Evolutionary conservation across 169 alveolate species (phyloP).

Genomic region (Cryptosporidium muris): DNA sequence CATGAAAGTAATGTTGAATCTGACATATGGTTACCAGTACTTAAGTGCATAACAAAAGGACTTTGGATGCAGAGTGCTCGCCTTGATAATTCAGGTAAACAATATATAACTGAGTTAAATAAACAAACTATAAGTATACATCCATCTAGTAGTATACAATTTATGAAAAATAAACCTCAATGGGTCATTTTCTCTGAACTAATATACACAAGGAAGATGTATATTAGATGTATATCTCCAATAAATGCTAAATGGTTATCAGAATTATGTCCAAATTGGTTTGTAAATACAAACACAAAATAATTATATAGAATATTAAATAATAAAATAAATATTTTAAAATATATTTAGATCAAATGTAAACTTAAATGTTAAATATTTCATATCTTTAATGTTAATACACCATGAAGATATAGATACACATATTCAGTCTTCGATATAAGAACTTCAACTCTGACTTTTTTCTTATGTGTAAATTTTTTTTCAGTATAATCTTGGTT

Average conservation of each 20-base stretch:
- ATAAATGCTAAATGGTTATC: conserved; percentile 73
- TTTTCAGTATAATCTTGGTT: too few species aligned
- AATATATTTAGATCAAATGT: background rate
- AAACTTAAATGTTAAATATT: background rate
- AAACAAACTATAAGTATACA: conserved; percentile 77
- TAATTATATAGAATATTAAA: background rate
- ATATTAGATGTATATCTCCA: conserved; percentile 83
- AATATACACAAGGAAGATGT: conserved; percentile 85
- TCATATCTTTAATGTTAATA: background rate
- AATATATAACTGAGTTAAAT: conserved; percentile 58
- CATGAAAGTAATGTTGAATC: background rate
- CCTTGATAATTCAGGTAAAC: conserved; percentile 65
- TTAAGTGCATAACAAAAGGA: conserved; percentile 78
- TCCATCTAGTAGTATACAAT: conserved; percentile 80
- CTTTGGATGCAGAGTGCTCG: conserved; percentile 77
- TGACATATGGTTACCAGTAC: conserved; percentile 54
- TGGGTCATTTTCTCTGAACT: conserved; percentile 88
- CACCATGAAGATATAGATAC: background rate
- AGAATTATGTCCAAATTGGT: conserved; percentile 65
- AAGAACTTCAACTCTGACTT: too few species aligned
- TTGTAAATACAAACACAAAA: background rate
- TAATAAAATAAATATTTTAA: background rate
- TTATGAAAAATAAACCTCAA: conserved; percentile 76
- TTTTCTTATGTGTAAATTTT: too few species aligned
- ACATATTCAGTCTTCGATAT: too few species aligned